Conservation (phyloP, 257 asterid genomes). For the Cruciata laevipes region DNA sequence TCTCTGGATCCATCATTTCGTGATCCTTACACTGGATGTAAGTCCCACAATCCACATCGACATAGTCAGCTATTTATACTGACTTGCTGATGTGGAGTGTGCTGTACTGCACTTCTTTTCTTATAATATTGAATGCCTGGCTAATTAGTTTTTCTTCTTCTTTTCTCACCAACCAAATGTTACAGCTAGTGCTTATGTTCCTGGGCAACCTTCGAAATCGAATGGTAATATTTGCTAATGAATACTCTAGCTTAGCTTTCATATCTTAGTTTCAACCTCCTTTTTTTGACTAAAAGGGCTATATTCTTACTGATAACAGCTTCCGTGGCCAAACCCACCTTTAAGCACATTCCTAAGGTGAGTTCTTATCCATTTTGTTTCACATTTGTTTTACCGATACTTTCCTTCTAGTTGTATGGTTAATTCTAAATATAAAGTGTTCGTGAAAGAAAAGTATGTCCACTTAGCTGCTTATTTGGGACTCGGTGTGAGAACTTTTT, state of each 20-base stretch:
- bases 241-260: constrained; percentile 8
- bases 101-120: constrained; percentile 4
- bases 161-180: constrained; percentile 20
- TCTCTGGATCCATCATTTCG: constrained; percentile 69
- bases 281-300: constrained; percentile 7
- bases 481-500: background rate
- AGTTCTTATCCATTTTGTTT: constrained; percentile 7
- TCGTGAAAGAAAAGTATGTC: background rate
- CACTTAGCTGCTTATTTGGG: background rate
- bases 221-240: constrained; percentile 32
- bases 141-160: background rate
- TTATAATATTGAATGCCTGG: constrained; percentile 1
- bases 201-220: constrained; percentile 71
- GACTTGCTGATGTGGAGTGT: constrained; percentile 13
- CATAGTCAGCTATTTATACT: constrained; percentile 12
- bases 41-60: constrained; percentile 25
- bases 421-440: background rate
- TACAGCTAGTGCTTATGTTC: constrained; percentile 90
- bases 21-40: constrained; percentile 96
- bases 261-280: background rate
- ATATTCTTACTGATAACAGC: constrained; percentile 31
- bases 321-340: constrained; percentile 50
- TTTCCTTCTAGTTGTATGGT: background rate
- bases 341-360: constrained; percentile 96
- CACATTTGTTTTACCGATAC: background rate